A percentile compares a stretch with the other conserved stretches of the same genome.
These are phyloP conservation scores for Alternaria rosae DNA, from an alignment of 2,329 filamentous ascomycete genomes.

Conservation along the genomic window DNA sequence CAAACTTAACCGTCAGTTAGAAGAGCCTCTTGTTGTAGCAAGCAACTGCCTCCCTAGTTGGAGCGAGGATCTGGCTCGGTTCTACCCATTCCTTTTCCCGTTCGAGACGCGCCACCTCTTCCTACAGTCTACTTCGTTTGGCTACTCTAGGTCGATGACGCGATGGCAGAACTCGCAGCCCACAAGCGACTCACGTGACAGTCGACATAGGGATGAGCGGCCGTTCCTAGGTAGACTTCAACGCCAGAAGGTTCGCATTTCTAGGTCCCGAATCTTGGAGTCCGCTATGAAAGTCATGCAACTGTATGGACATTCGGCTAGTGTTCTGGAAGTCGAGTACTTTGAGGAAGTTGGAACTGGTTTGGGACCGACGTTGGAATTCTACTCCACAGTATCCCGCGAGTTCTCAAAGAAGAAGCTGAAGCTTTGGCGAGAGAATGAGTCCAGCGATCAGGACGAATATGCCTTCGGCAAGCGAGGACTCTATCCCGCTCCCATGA, in stretches of 20 bases:
- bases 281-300: conserved; percentile 99
- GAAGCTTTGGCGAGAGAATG: conserved; percentile 94
- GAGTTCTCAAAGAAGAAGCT: conserved; percentile 98
- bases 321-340: conserved; percentile 95
- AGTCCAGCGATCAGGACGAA: conserved; percentile 74
- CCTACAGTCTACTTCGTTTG: conserved; percentile 96
- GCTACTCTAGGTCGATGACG: conserved; percentile 96
- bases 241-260: conserved; percentile 97
- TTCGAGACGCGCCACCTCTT: conserved; percentile 98
- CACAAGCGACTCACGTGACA: conserved; percentile 79
- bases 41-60: conserved; percentile 95
- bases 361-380: conserved; percentile 92
- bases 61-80: conserved; percentile 91
- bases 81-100: conserved; percentile 96
- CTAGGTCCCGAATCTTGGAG: conserved; percentile 90
- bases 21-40: conserved; percentile 95
- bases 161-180: conserved; percentile 94
- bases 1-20: conserved; percentile 94
- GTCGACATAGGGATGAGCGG: conserved; percentile 84
- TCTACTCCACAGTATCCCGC: conserved; percentile 96
- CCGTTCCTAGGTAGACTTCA: conserved; percentile 91
- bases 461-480: conserved; percentile 86
- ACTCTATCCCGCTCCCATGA: conserved; percentile 91
- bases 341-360: conserved; percentile 98
- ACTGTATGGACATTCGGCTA: conserved; percentile 94